Conservation (phyloP, 2,329 filamentous ascomycete genomes). For the Scedosporium dehoogii region DNA sequence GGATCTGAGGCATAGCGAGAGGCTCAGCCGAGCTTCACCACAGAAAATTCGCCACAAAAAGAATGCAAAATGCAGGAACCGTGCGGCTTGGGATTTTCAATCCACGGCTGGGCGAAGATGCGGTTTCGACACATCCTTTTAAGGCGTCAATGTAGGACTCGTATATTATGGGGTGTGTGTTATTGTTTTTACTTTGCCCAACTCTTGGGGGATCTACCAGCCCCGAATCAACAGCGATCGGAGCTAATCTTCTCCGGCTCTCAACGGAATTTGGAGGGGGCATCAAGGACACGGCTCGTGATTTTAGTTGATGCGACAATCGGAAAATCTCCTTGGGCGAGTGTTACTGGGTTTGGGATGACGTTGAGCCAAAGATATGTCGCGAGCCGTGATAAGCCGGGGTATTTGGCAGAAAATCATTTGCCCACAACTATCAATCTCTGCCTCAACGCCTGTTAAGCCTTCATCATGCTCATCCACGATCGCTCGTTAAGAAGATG, state of each 20-base stretch:
- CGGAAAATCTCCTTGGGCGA: neutral
- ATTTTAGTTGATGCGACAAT: neutral
- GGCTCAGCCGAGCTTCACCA: neutral
- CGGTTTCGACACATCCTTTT: neutral
- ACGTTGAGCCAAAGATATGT: neutral
- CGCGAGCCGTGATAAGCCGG: neutral
- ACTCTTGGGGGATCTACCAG: neutral
- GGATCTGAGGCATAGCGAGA: slow-evolving; percentile 3
- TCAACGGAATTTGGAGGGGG: neutral
- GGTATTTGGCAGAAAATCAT: neutral
- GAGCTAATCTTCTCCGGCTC: neutral
- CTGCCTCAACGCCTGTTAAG: neutral
- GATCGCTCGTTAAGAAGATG: slow-evolving; percentile 1
- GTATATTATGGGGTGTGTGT: neutral
- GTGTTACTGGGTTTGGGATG: neutral
- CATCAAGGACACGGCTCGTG: neutral
- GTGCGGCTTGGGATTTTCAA: neutral
- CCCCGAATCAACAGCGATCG: neutral
- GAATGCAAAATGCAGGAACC: slow-evolving; percentile 2
- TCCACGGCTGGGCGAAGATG: neutral
- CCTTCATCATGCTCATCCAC: neutral
- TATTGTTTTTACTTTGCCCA: neutral
- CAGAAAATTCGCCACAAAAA: neutral
- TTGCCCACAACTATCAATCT: neutral
- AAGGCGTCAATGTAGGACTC: neutral